Evolutionary conservation across 371 early-diverging fungal species (phyloP).

Genomic region (Mortierella polycephala): DNA sequence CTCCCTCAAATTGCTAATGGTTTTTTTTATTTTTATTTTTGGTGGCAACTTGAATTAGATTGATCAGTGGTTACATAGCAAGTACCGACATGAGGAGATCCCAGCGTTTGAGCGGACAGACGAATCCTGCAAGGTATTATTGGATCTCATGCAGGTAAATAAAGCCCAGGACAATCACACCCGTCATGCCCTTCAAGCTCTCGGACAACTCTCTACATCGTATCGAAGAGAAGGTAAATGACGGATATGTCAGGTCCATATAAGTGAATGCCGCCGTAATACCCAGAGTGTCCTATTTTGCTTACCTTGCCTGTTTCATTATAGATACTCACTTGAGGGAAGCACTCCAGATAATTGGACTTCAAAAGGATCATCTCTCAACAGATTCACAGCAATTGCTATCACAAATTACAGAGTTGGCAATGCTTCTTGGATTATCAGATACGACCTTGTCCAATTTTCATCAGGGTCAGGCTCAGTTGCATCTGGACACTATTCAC

Average conservation of each 20-base stretch:
- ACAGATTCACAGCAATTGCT: slow-evolving; percentile 6
- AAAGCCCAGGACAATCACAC: slow-evolving; percentile 26
- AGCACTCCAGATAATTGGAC: slow-evolving; percentile 18
- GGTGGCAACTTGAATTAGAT: slow-evolving; percentile 11
- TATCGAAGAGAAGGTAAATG: slow-evolving; percentile 33
- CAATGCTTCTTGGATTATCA: slow-evolving; percentile 26
- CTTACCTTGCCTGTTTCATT: neutral
- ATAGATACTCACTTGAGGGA: slow-evolving; percentile 25
- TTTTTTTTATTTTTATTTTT: too few species aligned
- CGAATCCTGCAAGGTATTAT: slow-evolving; percentile 12
- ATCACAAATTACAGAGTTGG: slow-evolving; percentile 27
- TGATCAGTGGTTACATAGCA: slow-evolving; percentile 36
- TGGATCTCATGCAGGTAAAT: slow-evolving; percentile 23
- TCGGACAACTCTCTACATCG: slow-evolving; percentile 9
- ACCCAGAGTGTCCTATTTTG: too few species aligned
- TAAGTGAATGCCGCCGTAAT: neutral
- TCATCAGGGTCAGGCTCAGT: slow-evolving; percentile 22
- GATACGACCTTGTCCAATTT: slow-evolving; percentile 23
- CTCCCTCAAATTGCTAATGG: too few species aligned
- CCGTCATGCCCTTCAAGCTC: slow-evolving; percentile 10
- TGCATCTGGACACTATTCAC: slow-evolving; percentile 8
- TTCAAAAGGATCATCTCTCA: slow-evolving; percentile 16
- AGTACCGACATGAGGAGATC: slow-evolving; percentile 14
- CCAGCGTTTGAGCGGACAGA: slow-evolving; percentile 39
- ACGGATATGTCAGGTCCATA: neutral